These are phyloP conservation scores for Sindora glabra DNA, from an alignment of 306 rosid species.

Conservation along the genomic window DNA sequence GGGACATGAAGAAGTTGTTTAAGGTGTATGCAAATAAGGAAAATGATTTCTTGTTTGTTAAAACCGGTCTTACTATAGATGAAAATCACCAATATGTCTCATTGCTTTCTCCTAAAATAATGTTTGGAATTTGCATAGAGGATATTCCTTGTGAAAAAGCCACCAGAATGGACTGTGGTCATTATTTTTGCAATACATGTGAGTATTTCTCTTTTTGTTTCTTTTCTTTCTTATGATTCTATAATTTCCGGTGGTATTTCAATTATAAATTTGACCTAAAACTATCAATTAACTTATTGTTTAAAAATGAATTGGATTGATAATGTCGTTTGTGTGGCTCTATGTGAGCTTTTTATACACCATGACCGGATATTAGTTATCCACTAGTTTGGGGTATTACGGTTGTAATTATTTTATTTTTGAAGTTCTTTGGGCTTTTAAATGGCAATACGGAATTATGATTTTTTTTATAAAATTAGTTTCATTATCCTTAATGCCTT, in stretches of 20 bases:
- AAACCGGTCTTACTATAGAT: constrained; percentile 70
- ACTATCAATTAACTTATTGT: too few species aligned
- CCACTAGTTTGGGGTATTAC: constrained; percentile 23
- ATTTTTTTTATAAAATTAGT: background rate
- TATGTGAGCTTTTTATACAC: background rate
- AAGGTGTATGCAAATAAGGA: constrained; percentile 69
- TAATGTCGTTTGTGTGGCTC: too few species aligned
- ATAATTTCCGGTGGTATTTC: background rate
- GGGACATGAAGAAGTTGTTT: constrained; percentile 78
- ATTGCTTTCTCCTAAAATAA: constrained; percentile 19
- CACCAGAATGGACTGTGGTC: constrained; percentile 89
- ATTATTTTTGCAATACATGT: constrained; percentile 86
- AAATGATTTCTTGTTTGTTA: constrained; percentile 35
- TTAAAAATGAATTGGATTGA: too few species aligned
- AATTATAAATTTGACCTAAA: background rate
- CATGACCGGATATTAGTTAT: constrained; percentile 32
- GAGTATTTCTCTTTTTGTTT: constrained; percentile 31
- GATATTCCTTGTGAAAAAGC: constrained; percentile 52
- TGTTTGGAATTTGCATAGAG: constrained; percentile 76
- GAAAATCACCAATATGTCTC: constrained; percentile 28
- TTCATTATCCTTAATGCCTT: background rate
- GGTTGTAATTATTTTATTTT: background rate
- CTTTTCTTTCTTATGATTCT: background rate
- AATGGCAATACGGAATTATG: background rate
- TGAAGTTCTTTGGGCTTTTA: background rate